Base-by-base conservation (phyloP, 2,329 filamentous ascomycete genomes). In the Eurotiales sp. region DNA sequence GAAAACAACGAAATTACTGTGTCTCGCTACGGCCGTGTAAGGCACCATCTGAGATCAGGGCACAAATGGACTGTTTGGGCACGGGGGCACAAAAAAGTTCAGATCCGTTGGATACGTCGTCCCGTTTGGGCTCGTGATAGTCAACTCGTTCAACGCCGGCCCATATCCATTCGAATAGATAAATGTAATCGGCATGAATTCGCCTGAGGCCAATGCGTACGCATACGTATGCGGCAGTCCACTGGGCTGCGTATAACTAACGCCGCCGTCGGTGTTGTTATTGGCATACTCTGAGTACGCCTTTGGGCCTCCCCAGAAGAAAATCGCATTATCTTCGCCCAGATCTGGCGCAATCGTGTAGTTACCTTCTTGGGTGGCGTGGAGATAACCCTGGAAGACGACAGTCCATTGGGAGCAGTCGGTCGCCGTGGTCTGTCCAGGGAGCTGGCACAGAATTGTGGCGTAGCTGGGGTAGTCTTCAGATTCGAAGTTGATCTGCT, bases 401-500 rank as follows among this genome's bases (percentile, higher is more conserved):
- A 49, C 46, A 7, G 46, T 49, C 46, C 46, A 49, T 49, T 49
- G 46, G 4, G 46, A 49, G 39, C 46, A 49, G 15, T 49, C 46
- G 5, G 46, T 42, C 7, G 46, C 46, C 8, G 15, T 17, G 6
- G 27, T 27, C n/a, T 49, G 46, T 1, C 46, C 37, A 2, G 46
- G 46, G 17, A 49, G 10, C 25, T 49, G 46, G 21, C 46, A 49
- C 29, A 49, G 23, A 3, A 49, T 49, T 12, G 46, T 49, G 0
- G 46, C 32, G 21, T 34, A 34, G 14, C 46, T 49, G 14, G 46
- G 46, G 22, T 49, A 49, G 27, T 49, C 39, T 22, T 49, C 46
- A n/a, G 46, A 49, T 32, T 49, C 46, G 46, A 49, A 49, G 15
- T 49, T 49, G 46, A 49, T 49, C 46, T 49, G 46, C 21, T 49